A percentile compares a stretch with the other conserved stretches of the same genome.
Evolutionary conservation across 805 yeast species (phyloP).

Genomic region (Wickerhamiella cacticola): DNA sequence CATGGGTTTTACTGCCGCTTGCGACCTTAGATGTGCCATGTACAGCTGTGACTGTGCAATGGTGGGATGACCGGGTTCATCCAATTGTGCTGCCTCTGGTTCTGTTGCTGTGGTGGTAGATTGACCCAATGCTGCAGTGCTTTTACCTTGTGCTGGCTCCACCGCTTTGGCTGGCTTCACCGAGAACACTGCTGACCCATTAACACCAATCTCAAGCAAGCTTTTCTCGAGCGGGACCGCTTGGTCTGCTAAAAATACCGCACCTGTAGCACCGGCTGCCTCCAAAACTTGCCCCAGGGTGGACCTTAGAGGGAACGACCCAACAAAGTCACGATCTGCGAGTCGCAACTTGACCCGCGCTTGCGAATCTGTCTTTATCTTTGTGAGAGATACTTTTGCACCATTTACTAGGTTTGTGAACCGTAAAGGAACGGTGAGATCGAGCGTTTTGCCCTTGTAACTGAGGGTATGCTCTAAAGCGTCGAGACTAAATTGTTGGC

Average conservation of each 20-base stretch:
- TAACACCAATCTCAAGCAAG: conserved; percentile 14
- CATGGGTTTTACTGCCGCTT: conserved; percentile 34
- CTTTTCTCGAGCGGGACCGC: neutral
- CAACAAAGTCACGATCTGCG: conserved; percentile 17
- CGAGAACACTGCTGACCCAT: conserved; percentile 6
- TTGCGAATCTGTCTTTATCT: neutral
- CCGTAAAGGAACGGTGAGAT: conserved; percentile 20
- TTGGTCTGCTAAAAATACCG: conserved; percentile 10
- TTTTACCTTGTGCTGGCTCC: neutral
- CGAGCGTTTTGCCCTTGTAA: conserved; percentile 18
- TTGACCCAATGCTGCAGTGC: too few relatives aligned
- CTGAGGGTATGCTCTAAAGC: conserved; percentile 15
- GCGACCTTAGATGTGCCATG: conserved; percentile 37
- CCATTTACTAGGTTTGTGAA: conserved; percentile 20
- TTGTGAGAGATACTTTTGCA: conserved; percentile 17
- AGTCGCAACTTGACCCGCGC: conserved; percentile 19
- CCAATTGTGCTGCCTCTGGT: neutral
- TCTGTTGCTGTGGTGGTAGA: neutral
- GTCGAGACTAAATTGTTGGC: conserved; percentile 14
- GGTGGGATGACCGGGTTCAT: conserved; percentile 34
- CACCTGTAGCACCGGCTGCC: conserved; percentile 13
- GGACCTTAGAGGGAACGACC: conserved; percentile 14
- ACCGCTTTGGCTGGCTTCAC: conserved; percentile 1
- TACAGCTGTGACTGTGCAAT: conserved; percentile 43
- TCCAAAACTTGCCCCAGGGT: conserved; percentile 10